Conservation (phyloP, 2,329 filamentous ascomycete species). For the Didymosphaeria variabile region DNA sequence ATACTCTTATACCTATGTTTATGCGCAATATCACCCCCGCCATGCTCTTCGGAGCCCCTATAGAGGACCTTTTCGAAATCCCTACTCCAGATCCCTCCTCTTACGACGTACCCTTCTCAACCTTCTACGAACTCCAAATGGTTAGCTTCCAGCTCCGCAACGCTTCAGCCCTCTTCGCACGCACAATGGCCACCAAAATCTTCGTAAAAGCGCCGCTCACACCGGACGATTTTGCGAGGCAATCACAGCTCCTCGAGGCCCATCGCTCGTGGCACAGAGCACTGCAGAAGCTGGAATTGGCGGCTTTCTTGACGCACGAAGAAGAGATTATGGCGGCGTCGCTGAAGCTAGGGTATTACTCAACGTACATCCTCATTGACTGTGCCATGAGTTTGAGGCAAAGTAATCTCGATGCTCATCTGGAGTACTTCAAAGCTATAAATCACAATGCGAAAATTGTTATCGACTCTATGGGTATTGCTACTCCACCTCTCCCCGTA, state of each 20-base stretch:
- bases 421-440: slow-evolving; percentile 22
- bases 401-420: slow-evolving; percentile 18
- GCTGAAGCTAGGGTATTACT: slow-evolving; percentile 22
- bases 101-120: slow-evolving; percentile 19
- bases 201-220: slow-evolving; percentile 1
- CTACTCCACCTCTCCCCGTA: neutral
- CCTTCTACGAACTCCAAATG: slow-evolving; percentile 27
- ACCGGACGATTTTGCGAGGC: slow-evolving; percentile 12
- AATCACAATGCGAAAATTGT: slow-evolving; percentile 23
- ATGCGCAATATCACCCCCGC: slow-evolving; percentile 28
- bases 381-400: slow-evolving; percentile 11
- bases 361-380: slow-evolving; percentile 16
- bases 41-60: slow-evolving; percentile 26
- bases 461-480: slow-evolving; percentile 18
- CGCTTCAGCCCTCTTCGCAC: slow-evolving; percentile 25
- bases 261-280: slow-evolving; percentile 21
- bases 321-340: slow-evolving; percentile 17
- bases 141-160: slow-evolving; percentile 34
- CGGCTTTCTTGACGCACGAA: slow-evolving; percentile 10
- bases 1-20: slow-evolving; percentile 33
- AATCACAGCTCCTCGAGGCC: slow-evolving; percentile 15
- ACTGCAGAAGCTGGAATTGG: slow-evolving; percentile 18
- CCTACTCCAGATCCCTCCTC: slow-evolving; percentile 15
- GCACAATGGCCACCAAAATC: slow-evolving; percentile 15
- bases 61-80: slow-evolving; percentile 23